A percentile compares a stretch with the other conserved stretches of the same genome.
These are phyloP conservation scores for Nyctanthes arbortristis DNA, from an alignment of 257 asterid genomes.

Conservation along the genomic window DNA sequence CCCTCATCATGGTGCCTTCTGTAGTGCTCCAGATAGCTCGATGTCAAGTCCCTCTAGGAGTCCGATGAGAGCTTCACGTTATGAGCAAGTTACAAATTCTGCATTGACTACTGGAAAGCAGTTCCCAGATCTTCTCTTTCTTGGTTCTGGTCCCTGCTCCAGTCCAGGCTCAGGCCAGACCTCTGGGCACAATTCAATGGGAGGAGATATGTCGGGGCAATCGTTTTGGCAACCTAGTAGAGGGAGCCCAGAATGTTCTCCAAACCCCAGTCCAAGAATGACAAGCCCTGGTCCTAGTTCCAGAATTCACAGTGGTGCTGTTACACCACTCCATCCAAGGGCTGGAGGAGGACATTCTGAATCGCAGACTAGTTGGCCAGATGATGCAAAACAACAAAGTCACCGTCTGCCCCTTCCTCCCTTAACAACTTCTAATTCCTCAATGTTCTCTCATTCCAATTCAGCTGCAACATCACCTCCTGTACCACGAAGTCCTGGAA, in stretches of 20 bases:
- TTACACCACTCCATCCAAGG: slow-evolving; percentile 94
- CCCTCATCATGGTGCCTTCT: slow-evolving; percentile 67
- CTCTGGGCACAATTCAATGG: slow-evolving; percentile 98
- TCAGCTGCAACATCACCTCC: slow-evolving; percentile 94
- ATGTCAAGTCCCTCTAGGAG: slow-evolving; percentile 96
- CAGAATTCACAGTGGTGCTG: slow-evolving; percentile 95
- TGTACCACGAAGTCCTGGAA: slow-evolving; percentile 94
- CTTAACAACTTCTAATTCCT: slow-evolving; percentile 51
- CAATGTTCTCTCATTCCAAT: slow-evolving; percentile 76
- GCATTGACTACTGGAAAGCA: slow-evolving; percentile 62
- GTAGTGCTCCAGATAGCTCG: slow-evolving; percentile 94
- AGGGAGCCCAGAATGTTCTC: slow-evolving; percentile 95
- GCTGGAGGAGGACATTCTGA: slow-evolving; percentile 81
- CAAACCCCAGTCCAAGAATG: slow-evolving; percentile 94
- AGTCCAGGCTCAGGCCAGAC: slow-evolving; percentile 99
- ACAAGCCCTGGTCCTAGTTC: slow-evolving; percentile 96
- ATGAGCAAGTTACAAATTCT: slow-evolving; percentile 61
- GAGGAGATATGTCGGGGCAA: slow-evolving; percentile 89
- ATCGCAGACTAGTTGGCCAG: slow-evolving; percentile 68
- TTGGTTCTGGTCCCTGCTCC: slow-evolving; percentile 97
- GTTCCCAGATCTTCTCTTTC: slow-evolving; percentile 64
- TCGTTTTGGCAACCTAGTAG: slow-evolving; percentile 89
- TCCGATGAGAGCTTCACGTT: slow-evolving; percentile 72
- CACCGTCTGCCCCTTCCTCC: slow-evolving; percentile 99
- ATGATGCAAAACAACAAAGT: slow-evolving; percentile 83